Conservation (phyloP, 1,284 basidiomycete genomes). For the Trichosporon asahii region DNA sequence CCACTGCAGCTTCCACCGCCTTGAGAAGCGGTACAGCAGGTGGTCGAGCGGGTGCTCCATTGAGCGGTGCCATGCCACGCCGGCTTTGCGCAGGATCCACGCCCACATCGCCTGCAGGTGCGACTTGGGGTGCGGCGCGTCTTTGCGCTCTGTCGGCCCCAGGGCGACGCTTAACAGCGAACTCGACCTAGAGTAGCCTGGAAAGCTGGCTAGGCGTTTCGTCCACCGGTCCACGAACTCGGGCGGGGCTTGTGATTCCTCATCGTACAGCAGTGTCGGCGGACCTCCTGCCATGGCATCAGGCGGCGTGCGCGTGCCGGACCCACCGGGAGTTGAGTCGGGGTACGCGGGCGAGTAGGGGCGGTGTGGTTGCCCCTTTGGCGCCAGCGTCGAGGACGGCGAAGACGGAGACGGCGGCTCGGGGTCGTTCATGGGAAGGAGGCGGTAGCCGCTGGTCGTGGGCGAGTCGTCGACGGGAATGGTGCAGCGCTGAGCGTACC, state of each 20-base stretch:
- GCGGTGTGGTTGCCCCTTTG: not conserved
- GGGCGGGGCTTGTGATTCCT: not conserved
- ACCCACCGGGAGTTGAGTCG: not conserved
- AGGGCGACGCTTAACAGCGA: constrained; percentile 9
- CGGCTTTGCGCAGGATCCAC: not conserved
- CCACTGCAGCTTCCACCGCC: constrained; percentile 3
- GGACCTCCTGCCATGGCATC: not conserved
- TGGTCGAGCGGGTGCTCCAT: constrained; percentile 15
- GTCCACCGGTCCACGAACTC: not conserved
- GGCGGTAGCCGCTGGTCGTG: not conserved
- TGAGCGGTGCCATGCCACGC: not conserved
- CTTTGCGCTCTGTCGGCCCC: constrained; percentile 11
- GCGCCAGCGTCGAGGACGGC: not conserved
- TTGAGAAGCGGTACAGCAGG: not conserved
- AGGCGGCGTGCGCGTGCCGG: too few species aligned
- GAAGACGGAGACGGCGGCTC: not conserved
- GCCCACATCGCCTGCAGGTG: not conserved
- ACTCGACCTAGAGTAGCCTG: not conserved
- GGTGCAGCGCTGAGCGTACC: not conserved
- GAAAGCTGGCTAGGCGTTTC: not conserved
- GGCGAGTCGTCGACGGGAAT: not conserved
- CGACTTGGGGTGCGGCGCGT: constrained; percentile 4
- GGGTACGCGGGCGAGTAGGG: not conserved
- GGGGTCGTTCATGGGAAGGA: constrained; percentile 3
- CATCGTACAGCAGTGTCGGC: not conserved